Conservation (phyloP, 768 basidiomycete genomes). For the Clathrus columnatus region DNA sequence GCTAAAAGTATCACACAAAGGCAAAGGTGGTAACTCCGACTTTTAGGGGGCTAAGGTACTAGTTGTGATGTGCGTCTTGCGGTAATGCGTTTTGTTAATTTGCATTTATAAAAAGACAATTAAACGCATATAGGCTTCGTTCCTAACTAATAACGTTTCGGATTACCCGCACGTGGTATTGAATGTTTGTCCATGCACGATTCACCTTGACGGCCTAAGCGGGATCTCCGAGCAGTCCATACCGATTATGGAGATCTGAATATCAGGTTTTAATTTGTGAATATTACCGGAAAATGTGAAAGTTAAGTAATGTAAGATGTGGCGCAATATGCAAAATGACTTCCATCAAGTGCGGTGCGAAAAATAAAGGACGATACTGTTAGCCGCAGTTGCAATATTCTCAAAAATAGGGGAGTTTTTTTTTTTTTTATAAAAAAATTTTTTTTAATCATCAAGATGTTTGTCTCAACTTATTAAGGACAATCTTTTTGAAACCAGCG, state of each 20-base stretch:
- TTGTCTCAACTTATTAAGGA: background rate
- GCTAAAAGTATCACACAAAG: background rate
- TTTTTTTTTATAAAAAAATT: too few species aligned
- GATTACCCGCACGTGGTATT: background rate
- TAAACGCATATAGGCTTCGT: background rate
- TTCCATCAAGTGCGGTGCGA: background rate
- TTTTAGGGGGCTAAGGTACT: too few species aligned
- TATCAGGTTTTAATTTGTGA: background rate
- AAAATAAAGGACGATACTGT: background rate
- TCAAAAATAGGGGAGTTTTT: background rate
- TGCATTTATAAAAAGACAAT: background rate
- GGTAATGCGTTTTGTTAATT: background rate
- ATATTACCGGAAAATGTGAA: background rate
- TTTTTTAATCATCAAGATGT: background rate
- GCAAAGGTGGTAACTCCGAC: too few species aligned
- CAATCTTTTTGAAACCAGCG: background rate
- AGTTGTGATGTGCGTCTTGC: too few species aligned
- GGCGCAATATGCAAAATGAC: background rate
- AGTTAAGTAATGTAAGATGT: background rate
- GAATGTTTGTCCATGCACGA: background rate
- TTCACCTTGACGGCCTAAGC: background rate
- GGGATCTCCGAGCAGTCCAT: background rate
- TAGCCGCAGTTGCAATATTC: background rate
- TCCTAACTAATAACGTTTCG: background rate
- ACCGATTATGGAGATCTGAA: background rate